Percentiles rank a stretch among this genome's conserved stretches.
These are phyloP conservation scores for Naumovozyma castellii DNA, from an alignment of 805 yeast genomes.

Conservation along the genomic window DNA sequence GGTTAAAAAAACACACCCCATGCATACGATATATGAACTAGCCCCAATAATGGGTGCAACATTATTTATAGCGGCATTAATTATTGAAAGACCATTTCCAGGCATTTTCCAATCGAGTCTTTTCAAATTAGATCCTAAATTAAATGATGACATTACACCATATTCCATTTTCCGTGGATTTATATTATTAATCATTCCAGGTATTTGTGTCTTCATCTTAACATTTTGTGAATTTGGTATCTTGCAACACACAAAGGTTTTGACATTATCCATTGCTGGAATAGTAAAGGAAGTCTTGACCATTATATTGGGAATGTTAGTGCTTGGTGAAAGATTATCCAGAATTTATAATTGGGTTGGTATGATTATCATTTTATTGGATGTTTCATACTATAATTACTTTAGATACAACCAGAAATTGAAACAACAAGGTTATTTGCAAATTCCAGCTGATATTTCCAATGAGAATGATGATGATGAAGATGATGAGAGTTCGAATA, in stretches of 20 bases:
- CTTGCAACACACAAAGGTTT: constrained; percentile 69
- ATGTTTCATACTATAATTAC: constrained; percentile 76
- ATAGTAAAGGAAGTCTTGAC: constrained; percentile 88
- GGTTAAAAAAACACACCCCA: constrained; percentile 46
- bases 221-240: constrained; percentile 81
- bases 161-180: constrained; percentile 43
- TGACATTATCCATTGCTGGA: constrained; percentile 85
- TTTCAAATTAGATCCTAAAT: constrained; percentile 11
- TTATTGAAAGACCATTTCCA: constrained; percentile 53
- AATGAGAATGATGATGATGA: constrained; percentile 1
- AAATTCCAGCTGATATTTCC: neutral
- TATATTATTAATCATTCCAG: constrained; percentile 63
- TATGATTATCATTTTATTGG: constrained; percentile 59
- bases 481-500: neutral
- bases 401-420: constrained; percentile 37
- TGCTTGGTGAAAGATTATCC: constrained; percentile 62
- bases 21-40: constrained; percentile 71
- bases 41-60: constrained; percentile 74
- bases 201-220: constrained; percentile 79
- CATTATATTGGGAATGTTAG: constrained; percentile 52
- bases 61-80: constrained; percentile 51
- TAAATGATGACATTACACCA: constrained; percentile 4
- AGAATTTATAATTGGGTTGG: constrained; percentile 65
- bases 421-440: neutral
- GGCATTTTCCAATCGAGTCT: constrained; percentile 17